Base-by-base conservation (phyloP, 2,329 filamentous ascomycete genomes). In the Colletotrichum brevisporum region DNA sequence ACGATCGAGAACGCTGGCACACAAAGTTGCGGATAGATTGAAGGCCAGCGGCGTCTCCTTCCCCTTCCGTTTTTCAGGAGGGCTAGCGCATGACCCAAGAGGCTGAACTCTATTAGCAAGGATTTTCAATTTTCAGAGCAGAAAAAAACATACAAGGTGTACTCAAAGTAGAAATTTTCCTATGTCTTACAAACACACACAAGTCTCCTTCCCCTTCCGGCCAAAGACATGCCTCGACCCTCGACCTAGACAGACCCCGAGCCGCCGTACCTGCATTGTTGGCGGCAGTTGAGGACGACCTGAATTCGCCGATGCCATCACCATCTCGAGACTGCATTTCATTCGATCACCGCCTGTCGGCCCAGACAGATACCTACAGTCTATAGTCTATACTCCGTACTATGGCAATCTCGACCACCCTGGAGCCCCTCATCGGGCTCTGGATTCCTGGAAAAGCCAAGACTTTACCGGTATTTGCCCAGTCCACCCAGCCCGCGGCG, bases 1-100 rank as follows among this genome's bases (percentile, higher is more conserved):
- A 21, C 47, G 50, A 60, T 59, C 55, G 55, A 56, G 57, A 31
- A 39, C 36, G 18, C 57, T 62, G 21, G 31, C 31, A 36, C 63
- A 54, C 63, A 68, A 27, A 54, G 67, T 70, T 43, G 52, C 63
- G 24, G 41, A 63, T 68, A 58, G 67, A 70, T 70, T 68, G 52
- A 31, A 53, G 47, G 41, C n/a, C 58, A n/a, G 13, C 58, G 31
- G 31, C 31, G 31, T 10, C 31, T 10, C 31, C 31, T 36, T 36
- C 31, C 31, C 31, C 31, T 36, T 10, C 9, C 10, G 31, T n/a
- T n/a, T n/a, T n/a, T n/a, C n/a, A n/a, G n/a, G n/a, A n/a, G n/a
- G n/a, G n/a, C n/a, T n/a, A n/a, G n/a, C n/a, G n/a, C n/a, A n/a
- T n/a, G n/a, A n/a, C n/a, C n/a, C n/a, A n/a, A n/a, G n/a, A n/a